Base-by-base conservation (phyloP, 257 asterid species). In the Hygrophila difformis region DNA sequence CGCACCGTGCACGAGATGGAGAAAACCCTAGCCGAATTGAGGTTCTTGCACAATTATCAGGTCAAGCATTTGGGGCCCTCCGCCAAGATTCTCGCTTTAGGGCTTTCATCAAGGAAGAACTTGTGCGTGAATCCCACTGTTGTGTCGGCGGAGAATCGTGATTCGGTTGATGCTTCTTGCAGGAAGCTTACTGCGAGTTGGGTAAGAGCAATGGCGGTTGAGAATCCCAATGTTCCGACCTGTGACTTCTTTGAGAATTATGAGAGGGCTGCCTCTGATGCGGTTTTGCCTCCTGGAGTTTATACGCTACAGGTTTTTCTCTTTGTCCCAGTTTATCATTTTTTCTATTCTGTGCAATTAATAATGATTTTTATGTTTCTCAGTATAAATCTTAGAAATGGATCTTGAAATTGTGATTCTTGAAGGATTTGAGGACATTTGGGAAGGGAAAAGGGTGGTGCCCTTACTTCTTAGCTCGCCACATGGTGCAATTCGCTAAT, bases 1-100 rank as follows among this genome's bases (percentile, higher is more conserved):
- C 96, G 96, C 33, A 86, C 96, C 0, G 98, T 91, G 8, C 96
- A 91, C 69, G 98, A 91, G 66, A 91, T 91, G 98, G 98, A 91
- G 76, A 91, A 91, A 70, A 91, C 98, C 51, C 73, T 91, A 26
- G 93, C 88, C 0, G 96, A 91, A 39, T 78, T 91, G 70, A 91
- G 74, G 59, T 55, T 73, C 11, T 54, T 91, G 62, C 88, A 86
- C 56, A 69, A 72, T 34, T 86, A 79, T 51, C 98, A 91, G 74
- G 72, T 85, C 36, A 55, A 78, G 52, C 60, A 80, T 38, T 57
- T 86, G 46, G 96, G 95, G 0, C 70, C 70, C 0, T 59, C 77
- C 0, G 97, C 98, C 1, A 39, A 63, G 64, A 76, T 80, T 34
- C 75, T 91, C 12, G 98, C 98, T 0, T 43, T 91, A 4, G 96